Percentiles rank a stretch among this genome's conserved stretches.
phyloP scores from a whole-genome alignment of 768 basidiomycete genomes.

The Leccinellum luteum region DNA sequence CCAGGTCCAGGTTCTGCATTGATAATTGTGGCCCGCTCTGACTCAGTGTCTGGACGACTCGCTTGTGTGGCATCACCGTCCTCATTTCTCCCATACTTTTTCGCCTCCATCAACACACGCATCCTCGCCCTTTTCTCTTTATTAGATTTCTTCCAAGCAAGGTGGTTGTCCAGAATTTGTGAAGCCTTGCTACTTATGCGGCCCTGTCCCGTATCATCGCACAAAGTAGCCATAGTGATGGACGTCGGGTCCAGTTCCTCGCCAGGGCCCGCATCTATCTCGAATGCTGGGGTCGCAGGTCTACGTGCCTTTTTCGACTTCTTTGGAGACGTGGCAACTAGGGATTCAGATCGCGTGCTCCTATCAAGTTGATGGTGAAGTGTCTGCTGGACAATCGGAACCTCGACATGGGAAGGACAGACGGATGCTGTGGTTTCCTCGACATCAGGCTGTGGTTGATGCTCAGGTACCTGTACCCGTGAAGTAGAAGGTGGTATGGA shows the following conservation, averaged over 20 bases:
- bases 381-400: slow-evolving; percentile 7
- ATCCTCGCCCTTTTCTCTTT: slow-evolving; percentile 64
- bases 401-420: slow-evolving; percentile 18
- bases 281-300: slow-evolving; percentile 54
- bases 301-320: slow-evolving; percentile 39
- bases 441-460: neutral
- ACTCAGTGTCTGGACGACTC: slow-evolving; percentile 8
- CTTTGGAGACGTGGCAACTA: slow-evolving; percentile 21
- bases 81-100: slow-evolving; percentile 66
- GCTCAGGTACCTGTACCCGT: slow-evolving; percentile 1
- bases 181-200: slow-evolving; percentile 75
- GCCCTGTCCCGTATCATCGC: slow-evolving; percentile 75
- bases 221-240: slow-evolving; percentile 79
- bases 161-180: slow-evolving; percentile 68
- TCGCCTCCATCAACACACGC: slow-evolving; percentile 63
- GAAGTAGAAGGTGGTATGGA: slow-evolving; percentile 17
- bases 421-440: neutral
- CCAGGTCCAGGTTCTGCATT: slow-evolving; percentile 6
- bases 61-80: slow-evolving; percentile 38
- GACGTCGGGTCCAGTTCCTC: slow-evolving; percentile 80
- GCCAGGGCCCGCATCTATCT: slow-evolving; percentile 61
- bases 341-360: slow-evolving; percentile 17
- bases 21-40: slow-evolving; percentile 4
- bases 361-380: slow-evolving; percentile 16
- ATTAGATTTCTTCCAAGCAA: slow-evolving; percentile 68